Conservation (phyloP, 805 yeast species). For the Brettanomyces custersianus region DNA sequence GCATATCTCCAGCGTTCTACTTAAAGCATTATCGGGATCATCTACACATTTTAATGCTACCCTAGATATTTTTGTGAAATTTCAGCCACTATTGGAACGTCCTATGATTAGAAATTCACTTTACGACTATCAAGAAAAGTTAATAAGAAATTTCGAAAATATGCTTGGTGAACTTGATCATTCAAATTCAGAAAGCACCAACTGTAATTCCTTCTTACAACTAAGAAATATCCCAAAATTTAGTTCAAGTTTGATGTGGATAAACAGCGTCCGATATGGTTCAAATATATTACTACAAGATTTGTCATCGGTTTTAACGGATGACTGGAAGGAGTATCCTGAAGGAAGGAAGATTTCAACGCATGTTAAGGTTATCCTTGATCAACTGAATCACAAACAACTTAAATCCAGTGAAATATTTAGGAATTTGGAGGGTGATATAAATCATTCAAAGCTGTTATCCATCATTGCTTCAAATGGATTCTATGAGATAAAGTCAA, state of each 20-base stretch:
- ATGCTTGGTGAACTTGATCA: slow-evolving; percentile 37
- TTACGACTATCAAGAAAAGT: slow-evolving; percentile 46
- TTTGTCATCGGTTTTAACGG: slow-evolving; percentile 45
- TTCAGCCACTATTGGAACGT: too few relatives aligned
- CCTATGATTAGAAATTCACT: slow-evolving; percentile 50
- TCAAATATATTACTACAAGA: slow-evolving; percentile 32
- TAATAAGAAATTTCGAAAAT: slow-evolving; percentile 38
- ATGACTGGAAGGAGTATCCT: slow-evolving; percentile 51
- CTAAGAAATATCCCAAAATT: slow-evolving; percentile 39
- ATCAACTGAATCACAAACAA: slow-evolving; percentile 40
- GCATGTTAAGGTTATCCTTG: slow-evolving; percentile 38
- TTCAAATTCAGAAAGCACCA: slow-evolving; percentile 24
- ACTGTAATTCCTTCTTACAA: slow-evolving; percentile 26
- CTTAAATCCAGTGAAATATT: too few relatives aligned
- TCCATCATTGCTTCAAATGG: too few relatives aligned
- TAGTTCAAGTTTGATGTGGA: slow-evolving; percentile 42
- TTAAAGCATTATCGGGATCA: too few relatives aligned
- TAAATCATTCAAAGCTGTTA: too few relatives aligned
- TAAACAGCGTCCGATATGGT: slow-evolving; percentile 38
- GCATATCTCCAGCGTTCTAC: too few relatives aligned
- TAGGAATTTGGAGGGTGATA: too few relatives aligned
- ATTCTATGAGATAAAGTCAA: too few relatives aligned
- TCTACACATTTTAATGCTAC: too few relatives aligned
- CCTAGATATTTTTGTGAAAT: too few relatives aligned
- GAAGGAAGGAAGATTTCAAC: slow-evolving; percentile 58